Percentiles rank a stretch among this genome's conserved stretches.
Evolutionary conservation across 2,329 filamentous ascomycete species (phyloP).

Genomic region (Geosmithia flava): DNA sequence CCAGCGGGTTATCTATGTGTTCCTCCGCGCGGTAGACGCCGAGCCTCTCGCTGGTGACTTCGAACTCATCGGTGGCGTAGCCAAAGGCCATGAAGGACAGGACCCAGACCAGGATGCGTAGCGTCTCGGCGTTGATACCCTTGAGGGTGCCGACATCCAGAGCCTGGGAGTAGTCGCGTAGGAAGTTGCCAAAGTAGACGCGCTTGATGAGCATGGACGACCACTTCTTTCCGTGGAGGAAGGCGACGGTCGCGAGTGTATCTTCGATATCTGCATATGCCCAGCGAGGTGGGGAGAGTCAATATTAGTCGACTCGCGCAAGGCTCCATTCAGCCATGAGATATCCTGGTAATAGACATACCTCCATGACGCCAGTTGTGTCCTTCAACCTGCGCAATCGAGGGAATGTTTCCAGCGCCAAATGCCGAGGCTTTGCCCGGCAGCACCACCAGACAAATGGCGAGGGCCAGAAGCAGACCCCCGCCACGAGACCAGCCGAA

Average conservation of each 20-base stretch:
- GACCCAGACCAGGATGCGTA: conserved; percentile 70
- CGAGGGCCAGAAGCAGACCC: conserved; percentile 35
- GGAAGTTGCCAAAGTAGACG: conserved; percentile 79
- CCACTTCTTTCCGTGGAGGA: conserved; percentile 76
- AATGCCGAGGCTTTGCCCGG: conserved; percentile 48
- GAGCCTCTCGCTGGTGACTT: conserved; percentile 68
- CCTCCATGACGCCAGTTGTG: conserved; percentile 60
- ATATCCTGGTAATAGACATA: conserved; percentile 14
- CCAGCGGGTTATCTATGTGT: conserved; percentile 66
- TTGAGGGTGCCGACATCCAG: conserved; percentile 72
- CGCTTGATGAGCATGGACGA: conserved; percentile 65
- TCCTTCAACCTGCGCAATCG: conserved; percentile 49
- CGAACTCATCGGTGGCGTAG: conserved; percentile 77
- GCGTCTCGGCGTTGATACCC: conserved; percentile 64
- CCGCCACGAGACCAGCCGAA: conserved; percentile 32
- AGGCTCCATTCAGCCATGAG: not conserved
- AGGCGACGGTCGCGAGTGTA: conserved; percentile 64
- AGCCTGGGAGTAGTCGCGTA: conserved; percentile 75
- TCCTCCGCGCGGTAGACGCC: conserved; percentile 72
- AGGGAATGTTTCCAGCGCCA: conserved; percentile 61
- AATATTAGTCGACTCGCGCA: not conserved
- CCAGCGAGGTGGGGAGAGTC: not conserved
- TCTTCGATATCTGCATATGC: conserved; percentile 57
- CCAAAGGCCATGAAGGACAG: conserved; percentile 73
- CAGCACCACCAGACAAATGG: conserved; percentile 42